Conservation (phyloP, 2,329 filamentous ascomycete species). For the Alternaria triticimaculans region DNA sequence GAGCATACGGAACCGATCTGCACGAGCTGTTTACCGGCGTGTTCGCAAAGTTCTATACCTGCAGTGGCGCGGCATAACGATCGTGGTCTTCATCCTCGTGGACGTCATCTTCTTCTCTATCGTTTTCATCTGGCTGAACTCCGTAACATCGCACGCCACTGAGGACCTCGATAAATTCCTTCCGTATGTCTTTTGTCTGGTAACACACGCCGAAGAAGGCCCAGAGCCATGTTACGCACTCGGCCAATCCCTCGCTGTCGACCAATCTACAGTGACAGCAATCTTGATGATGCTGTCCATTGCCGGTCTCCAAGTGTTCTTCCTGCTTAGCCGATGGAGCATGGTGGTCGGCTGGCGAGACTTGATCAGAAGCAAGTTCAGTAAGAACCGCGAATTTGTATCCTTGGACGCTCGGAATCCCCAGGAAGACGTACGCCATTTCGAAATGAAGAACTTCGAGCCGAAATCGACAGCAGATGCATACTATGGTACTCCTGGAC, state of each 20-base stretch:
- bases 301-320: slow-evolving; percentile 83
- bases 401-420: slow-evolving; percentile 74
- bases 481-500: slow-evolving; percentile 29
- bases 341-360: slow-evolving; percentile 87
- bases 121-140: slow-evolving; percentile 83
- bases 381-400: slow-evolving; percentile 79
- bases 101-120: slow-evolving; percentile 95
- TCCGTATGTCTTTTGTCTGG: slow-evolving; percentile 78
- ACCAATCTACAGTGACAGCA: slow-evolving; percentile 77
- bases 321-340: slow-evolving; percentile 82
- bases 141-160: slow-evolving; percentile 63
- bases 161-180: slow-evolving; percentile 63
- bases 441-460: slow-evolving; percentile 46
- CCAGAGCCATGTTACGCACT: slow-evolving; percentile 70
- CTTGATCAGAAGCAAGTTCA: slow-evolving; percentile 59
- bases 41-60: slow-evolving; percentile 85
- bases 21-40: slow-evolving; percentile 85
- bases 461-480: slow-evolving; percentile 37
- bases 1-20: slow-evolving; percentile 80
- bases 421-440: slow-evolving; percentile 40
- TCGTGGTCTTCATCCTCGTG: slow-evolving; percentile 86
- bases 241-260: slow-evolving; percentile 70
- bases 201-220: slow-evolving; percentile 61
- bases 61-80: slow-evolving; percentile 91
- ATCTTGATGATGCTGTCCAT: slow-evolving; percentile 81